Evolutionary conservation across 2,329 filamentous ascomycete species (phyloP), one percentile per base, ranked within the genome.

Genomic region (Iodosphaeria phyllophila): DNA sequence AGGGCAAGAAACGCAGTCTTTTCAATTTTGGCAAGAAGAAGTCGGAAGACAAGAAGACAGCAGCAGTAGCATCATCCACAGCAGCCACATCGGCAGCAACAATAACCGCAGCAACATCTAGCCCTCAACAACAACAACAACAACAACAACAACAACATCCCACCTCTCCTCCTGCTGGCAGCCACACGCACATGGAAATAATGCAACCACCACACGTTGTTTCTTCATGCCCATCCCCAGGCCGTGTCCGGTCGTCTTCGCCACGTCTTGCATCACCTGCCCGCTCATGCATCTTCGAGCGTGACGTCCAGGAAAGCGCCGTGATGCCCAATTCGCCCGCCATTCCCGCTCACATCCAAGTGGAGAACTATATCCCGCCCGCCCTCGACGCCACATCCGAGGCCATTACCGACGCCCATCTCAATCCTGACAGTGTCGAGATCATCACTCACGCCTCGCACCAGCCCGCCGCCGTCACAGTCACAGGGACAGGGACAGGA

Each of bases 281-380:
- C 8, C 62, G 64, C 15, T 74, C 70, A 4, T 70, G 74, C 38
- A 93, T 95, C 40, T 95, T 95, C 44, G 86, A 95, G 56, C 77
- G 86, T 41, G 80, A 84, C 46, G 86, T 95, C 13, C 86, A 93
- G 49, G 84, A 93, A 41, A 68, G 68, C 40, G 57, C 65, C 16
- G 51, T 69, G n/a, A 55, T 64, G 20, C 75, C 82, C 31, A 71
- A 64, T 32, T 86, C 79, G 3, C 74, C 79, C 1, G 78, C 80
- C n/a, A 89, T 93, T 32, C 86, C 86, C 3, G 73, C 78, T 6
- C 86, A 95, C 43, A 92, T 95, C 39, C 72, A 84, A 39, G 92
- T 82, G 6, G 86, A 95, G 48, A 84, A 95, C 52, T 69, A 84
- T 44, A 93, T 95, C 36, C 86, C 86, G 6, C 68, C 86, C 0